Evolutionary conservation across 352 stramenopile species (phyloP).

Genomic region (Globisporangium camurandrum): DNA sequence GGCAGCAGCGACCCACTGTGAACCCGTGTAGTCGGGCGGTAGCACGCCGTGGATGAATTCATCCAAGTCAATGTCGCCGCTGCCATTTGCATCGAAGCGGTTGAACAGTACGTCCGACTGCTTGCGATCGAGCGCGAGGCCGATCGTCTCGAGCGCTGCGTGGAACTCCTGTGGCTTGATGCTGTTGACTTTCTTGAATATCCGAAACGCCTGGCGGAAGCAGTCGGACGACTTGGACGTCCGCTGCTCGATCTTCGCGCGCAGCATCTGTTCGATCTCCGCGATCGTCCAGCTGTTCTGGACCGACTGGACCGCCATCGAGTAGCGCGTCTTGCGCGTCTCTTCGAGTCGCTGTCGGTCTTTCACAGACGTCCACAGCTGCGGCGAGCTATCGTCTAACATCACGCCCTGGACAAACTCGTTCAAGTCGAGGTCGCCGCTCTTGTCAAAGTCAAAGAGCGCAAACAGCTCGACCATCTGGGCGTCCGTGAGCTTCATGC

Average conservation of each 20-base stretch:
- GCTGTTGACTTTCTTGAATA: slow-evolving; percentile 82
- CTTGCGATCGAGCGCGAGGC: slow-evolving; percentile 36
- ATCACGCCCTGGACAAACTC: slow-evolving; percentile 77
- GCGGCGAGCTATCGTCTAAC: slow-evolving; percentile 56
- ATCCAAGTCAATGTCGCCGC: slow-evolving; percentile 70
- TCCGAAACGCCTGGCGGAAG: slow-evolving; percentile 70
- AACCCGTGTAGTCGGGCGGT: slow-evolving; percentile 61
- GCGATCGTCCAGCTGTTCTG: slow-evolving; percentile 64
- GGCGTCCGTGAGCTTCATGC: slow-evolving; percentile 39
- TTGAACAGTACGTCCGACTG: slow-evolving; percentile 59
- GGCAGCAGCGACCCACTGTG: slow-evolving; percentile 67
- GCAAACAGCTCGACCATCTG: slow-evolving; percentile 57
- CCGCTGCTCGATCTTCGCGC: slow-evolving; percentile 77
- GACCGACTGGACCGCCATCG: slow-evolving; percentile 60
- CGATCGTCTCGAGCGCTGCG: slow-evolving; percentile 41
- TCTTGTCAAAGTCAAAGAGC: slow-evolving; percentile 73
- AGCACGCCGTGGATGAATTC: slow-evolving; percentile 79
- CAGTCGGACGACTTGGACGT: slow-evolving; percentile 72
- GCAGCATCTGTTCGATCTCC: slow-evolving; percentile 75
- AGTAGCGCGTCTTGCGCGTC: slow-evolving; percentile 34
- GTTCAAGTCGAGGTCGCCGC: slow-evolving; percentile 67
- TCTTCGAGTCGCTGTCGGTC: slow-evolving; percentile 52
- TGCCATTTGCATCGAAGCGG: slow-evolving; percentile 65
- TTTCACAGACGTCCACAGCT: slow-evolving; percentile 46
- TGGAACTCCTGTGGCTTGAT: slow-evolving; percentile 73